Evolutionary conservation across 2,329 filamentous ascomycete genomes (phyloP).

Genomic region (Diaporthe nobilis): DNA sequence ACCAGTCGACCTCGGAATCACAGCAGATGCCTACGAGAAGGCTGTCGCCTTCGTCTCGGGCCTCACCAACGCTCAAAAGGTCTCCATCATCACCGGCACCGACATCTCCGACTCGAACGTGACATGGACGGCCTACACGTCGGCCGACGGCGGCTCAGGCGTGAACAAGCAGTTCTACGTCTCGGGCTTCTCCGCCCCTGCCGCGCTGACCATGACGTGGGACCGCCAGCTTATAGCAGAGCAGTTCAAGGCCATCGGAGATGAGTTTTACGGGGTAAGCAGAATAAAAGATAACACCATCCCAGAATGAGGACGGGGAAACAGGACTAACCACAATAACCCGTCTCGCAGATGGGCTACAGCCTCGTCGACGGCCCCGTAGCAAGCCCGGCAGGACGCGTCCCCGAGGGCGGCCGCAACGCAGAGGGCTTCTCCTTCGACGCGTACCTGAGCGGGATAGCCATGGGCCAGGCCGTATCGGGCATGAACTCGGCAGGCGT

Average conservation of each 20-base stretch:
- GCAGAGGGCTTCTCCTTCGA: conserved; percentile 43
- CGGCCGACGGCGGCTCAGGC: conserved; percentile 43
- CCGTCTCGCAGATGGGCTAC: conserved; percentile 10
- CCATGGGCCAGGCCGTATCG: conserved; percentile 67
- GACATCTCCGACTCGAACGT: conserved; percentile 19
- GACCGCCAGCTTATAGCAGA: conserved; percentile 41
- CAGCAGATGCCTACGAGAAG: conserved; percentile 18
- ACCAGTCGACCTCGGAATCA: conserved; percentile 28
- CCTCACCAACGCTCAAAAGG: conserved; percentile 15
- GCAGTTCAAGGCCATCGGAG: conserved; percentile 42
- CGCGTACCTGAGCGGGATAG: conserved; percentile 68
- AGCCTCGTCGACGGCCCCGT: conserved; percentile 21
- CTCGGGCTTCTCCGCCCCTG: conserved; percentile 43
- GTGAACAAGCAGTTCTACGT: conserved; percentile 44
- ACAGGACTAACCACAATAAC: no score
- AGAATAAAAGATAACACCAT: no score
- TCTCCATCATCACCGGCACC: conserved; percentile 15
- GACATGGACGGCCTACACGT: conserved; percentile 61
- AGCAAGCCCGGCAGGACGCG: conserved; percentile 8
- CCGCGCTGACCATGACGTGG: conserved; percentile 45
- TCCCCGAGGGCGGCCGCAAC: conserved; percentile 10
- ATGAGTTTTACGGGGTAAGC: conserved; percentile 43
- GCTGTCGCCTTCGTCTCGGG: background rate
- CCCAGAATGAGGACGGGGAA: no score
- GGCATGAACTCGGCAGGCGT: conserved; percentile 81